These are phyloP conservation scores for Blastomyces parvus DNA, from an alignment of 2,329 filamentous ascomycete species.

Conservation along the genomic window DNA sequence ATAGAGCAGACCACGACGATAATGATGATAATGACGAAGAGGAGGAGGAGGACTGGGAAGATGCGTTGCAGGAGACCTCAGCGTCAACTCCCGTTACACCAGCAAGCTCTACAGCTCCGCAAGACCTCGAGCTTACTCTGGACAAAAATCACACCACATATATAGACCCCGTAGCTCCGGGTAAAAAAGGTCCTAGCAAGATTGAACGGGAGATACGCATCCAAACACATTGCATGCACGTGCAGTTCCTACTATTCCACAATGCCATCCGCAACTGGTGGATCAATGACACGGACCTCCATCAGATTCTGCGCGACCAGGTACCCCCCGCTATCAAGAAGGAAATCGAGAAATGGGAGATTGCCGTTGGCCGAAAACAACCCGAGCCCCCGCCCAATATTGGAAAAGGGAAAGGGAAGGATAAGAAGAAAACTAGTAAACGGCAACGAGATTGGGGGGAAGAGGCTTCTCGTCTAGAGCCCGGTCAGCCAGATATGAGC, in stretches of 20 bases:
- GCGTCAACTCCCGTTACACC: slow-evolving; percentile 21
- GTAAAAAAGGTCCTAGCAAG: slow-evolving; percentile 78
- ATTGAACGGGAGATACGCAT: slow-evolving; percentile 68
- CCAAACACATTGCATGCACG: slow-evolving; percentile 78
- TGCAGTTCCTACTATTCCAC: slow-evolving; percentile 79
- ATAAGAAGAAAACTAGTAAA: slow-evolving; percentile 25
- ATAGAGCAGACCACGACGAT: slow-evolving; percentile 54
- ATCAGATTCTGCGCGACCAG: slow-evolving; percentile 65
- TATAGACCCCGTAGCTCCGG: slow-evolving; percentile 47
- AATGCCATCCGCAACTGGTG: slow-evolving; percentile 79
- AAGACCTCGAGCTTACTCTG: slow-evolving; percentile 66
- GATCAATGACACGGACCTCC: slow-evolving; percentile 66
- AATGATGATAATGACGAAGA: slow-evolving; percentile 53
- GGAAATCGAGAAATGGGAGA: slow-evolving; percentile 64
- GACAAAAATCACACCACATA: slow-evolving; percentile 45
- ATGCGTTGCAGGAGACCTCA: slow-evolving; percentile 39
- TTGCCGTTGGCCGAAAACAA: slow-evolving; percentile 54
- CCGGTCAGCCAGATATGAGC: slow-evolving; percentile 65
- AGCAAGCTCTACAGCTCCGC: slow-evolving; percentile 45
- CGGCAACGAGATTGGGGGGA: slow-evolving; percentile 59
- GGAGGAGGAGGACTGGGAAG: slow-evolving; percentile 51
- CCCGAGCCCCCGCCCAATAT: slow-evolving; percentile 34
- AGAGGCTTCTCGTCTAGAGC: slow-evolving; percentile 59
- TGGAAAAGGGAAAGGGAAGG: slow-evolving; percentile 32
- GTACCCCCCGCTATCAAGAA: slow-evolving; percentile 58